These are phyloP conservation scores for Apiotrichum montevideense DNA, from an alignment of 1,284 basidiomycete species.

Conservation along the genomic window DNA sequence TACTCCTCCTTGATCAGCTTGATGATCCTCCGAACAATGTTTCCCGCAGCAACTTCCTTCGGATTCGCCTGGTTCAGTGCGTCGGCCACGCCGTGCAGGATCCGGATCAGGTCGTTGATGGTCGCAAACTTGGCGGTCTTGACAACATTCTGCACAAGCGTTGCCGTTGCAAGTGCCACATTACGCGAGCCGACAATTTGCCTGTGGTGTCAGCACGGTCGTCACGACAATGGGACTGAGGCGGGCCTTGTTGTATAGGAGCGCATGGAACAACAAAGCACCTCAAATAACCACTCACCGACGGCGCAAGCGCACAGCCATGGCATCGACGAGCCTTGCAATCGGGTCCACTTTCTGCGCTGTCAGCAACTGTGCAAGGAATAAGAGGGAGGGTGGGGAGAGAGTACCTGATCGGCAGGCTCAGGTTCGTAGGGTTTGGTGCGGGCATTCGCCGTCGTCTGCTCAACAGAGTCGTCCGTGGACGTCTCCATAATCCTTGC, in stretches of 20 bases:
- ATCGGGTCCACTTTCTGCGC: conserved; percentile 24
- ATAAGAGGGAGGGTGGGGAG: too few species aligned
- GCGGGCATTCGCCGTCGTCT: too few species aligned
- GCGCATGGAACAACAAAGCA: not conserved
- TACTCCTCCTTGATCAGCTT: conserved; percentile 94
- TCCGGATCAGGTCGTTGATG: conserved; percentile 82
- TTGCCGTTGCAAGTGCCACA: conserved; percentile 81
- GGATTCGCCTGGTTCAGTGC: conserved; percentile 60
- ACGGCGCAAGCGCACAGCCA: conserved; percentile 60
- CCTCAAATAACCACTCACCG: conserved; percentile 50
- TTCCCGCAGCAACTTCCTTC: conserved; percentile 91
- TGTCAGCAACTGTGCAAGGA: not conserved
- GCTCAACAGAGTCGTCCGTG: too few species aligned
- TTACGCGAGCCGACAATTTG: conserved; percentile 82
- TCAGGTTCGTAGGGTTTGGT: not conserved
- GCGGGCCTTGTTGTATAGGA: too few species aligned
- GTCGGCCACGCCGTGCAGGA: conserved; percentile 72
- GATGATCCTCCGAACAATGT: conserved; percentile 83
- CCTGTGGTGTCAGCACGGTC: conserved; percentile 36
- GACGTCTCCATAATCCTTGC: too few species aligned
- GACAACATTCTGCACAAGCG: conserved; percentile 81
- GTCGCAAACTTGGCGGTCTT: conserved; percentile 77
- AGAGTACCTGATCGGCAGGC: not conserved
- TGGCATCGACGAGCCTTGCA: conserved; percentile 56
- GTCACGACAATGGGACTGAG: too few species aligned